Evolutionary conservation across 768 basidiomycete genomes (phyloP).

Genomic region (Lyophyllum semitale): DNA sequence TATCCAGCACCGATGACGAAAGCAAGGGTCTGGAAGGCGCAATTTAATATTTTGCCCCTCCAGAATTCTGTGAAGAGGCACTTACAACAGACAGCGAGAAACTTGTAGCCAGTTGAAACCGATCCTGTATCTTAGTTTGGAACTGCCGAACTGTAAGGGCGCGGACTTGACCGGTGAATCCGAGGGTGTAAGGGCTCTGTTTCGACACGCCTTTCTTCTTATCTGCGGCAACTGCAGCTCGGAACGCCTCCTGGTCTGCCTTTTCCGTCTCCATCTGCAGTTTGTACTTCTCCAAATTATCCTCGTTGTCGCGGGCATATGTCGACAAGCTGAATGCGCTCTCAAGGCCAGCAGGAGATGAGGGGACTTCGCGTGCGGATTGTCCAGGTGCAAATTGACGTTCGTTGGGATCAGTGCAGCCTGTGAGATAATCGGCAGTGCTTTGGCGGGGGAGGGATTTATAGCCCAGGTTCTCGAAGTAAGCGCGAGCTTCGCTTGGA

Average conservation of each 20-base stretch:
- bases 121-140: constrained; percentile 71
- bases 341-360: constrained; percentile 69
- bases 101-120: constrained; percentile 75
- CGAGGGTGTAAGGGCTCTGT: constrained; percentile 82
- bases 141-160: constrained; percentile 76
- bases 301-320: constrained; percentile 43
- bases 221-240: constrained; percentile 70
- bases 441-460: constrained; percentile 78
- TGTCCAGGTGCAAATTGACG: constrained; percentile 72
- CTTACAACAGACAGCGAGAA: constrained; percentile 61
- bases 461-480: constrained; percentile 79
- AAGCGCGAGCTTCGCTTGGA: constrained; percentile 68
- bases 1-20: constrained; percentile 75
- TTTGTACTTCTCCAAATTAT: constrained; percentile 58
- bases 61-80: constrained; percentile 1
- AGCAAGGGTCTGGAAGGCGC: constrained; percentile 44
- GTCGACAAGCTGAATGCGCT: constrained; percentile 56
- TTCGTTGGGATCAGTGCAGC: constrained; percentile 84
- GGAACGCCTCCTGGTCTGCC: constrained; percentile 75
- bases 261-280: constrained; percentile 57
- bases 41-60: neutral
- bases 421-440: constrained; percentile 84
- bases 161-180: constrained; percentile 72
- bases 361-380: constrained; percentile 60
- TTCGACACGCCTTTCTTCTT: constrained; percentile 79